phyloP scores from a whole-genome alignment of 306 rosid genomes.

The Pterocarpus santalinus region DNA sequence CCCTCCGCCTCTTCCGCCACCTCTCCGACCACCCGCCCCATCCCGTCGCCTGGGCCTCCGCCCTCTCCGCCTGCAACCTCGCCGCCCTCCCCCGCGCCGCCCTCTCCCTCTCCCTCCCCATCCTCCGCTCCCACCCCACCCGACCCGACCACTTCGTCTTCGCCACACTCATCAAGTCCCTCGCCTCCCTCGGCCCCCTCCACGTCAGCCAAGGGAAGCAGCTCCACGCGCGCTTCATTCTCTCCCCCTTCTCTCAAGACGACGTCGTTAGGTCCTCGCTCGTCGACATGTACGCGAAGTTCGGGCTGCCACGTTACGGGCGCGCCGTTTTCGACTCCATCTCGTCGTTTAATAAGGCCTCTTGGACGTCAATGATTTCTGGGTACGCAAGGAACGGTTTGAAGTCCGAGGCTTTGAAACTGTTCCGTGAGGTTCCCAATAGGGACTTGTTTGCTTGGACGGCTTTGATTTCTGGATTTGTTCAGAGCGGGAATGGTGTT shows the following conservation, averaged over 20 bases:
- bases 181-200: conserved; percentile 58
- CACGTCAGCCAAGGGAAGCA: conserved; percentile 67
- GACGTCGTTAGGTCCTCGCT: conserved; percentile 85
- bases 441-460: conserved; percentile 83
- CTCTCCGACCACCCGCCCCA: conserved; percentile 58
- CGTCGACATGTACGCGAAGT: conserved; percentile 83
- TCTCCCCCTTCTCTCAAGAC: conserved; percentile 63
- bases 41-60: conserved; percentile 78
- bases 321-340: conserved; percentile 72
- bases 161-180: conserved; percentile 74
- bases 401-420: conserved; percentile 64
- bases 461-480: conserved; percentile 89
- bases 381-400: conserved; percentile 80
- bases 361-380: conserved; percentile 84
- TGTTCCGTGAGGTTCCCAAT: conserved; percentile 57
- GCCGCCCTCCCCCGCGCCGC: conserved; percentile 60
- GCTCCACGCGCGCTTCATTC: conserved; percentile 71
- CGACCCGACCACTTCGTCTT: conserved; percentile 85
- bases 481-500: conserved; percentile 76
- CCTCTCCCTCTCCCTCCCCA: conserved; percentile 49
- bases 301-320: conserved; percentile 65
- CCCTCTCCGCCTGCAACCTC: conserved; percentile 81
- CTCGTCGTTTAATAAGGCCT: conserved; percentile 54
- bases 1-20: conserved; percentile 75
- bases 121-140: conserved; percentile 44